Conservation (phyloP, 306 rosid genomes). For the Acacia melanoxylon region DNA sequence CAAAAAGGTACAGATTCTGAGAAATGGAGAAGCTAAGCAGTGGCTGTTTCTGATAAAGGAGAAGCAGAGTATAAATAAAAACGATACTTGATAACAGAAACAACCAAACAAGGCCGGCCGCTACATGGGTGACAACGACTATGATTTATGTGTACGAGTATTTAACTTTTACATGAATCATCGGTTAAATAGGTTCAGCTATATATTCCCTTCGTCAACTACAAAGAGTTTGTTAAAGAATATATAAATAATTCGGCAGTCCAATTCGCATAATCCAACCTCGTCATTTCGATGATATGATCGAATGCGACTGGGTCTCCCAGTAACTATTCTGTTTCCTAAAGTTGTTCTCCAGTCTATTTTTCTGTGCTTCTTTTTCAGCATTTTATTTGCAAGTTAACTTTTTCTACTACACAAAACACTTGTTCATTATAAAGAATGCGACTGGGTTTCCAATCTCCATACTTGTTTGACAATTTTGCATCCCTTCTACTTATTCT, state of each 20-base stretch:
- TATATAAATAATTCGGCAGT: not conserved
- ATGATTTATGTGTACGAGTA: not conserved
- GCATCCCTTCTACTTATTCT: not conserved
- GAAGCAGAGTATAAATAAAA: not conserved
- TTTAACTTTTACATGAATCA: not conserved
- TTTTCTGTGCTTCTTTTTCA: no score
- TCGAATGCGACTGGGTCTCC: not conserved
- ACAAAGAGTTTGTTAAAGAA: not conserved
- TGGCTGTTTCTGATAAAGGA: not conserved
- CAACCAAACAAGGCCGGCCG: slow-evolving; percentile 20
- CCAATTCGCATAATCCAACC: not conserved
- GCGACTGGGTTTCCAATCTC: not conserved
- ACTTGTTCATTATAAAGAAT: no score
- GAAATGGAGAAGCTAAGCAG: not conserved
- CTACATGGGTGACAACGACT: not conserved
- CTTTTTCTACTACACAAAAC: no score
- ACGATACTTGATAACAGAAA: not conserved
- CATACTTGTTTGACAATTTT: not conserved
- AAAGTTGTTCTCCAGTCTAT: no score
- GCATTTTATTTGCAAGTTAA: no score
- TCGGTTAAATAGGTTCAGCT: not conserved
- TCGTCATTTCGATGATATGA: not conserved
- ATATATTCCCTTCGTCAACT: not conserved
- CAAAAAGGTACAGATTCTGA: not conserved
- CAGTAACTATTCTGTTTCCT: no score